Evolutionary conservation across 2,329 filamentous ascomycete species (phyloP).

Genomic region (Colletotrichum acutatum): DNA sequence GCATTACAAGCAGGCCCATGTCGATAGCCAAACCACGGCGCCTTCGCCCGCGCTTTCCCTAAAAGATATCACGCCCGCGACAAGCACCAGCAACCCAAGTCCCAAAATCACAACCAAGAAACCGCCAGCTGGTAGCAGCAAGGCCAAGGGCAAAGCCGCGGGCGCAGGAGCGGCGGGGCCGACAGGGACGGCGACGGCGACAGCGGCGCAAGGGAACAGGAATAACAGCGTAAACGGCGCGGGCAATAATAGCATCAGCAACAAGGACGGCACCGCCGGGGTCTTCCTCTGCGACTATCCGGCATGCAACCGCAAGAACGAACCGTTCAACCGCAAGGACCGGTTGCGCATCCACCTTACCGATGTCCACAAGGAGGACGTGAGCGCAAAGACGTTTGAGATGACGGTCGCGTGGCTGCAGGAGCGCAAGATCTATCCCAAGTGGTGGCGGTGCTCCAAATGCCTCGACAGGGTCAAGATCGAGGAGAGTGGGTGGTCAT

Average conservation of each 20-base stretch:
- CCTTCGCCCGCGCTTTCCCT: conserved; percentile 30
- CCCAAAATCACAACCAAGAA: conserved; percentile 29
- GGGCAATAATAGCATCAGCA: conserved; percentile 42
- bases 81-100: conserved; percentile 28
- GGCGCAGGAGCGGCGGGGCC: neutral
- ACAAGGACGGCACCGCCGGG: conserved; percentile 43
- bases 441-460: conserved; percentile 66
- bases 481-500: conserved; percentile 54
- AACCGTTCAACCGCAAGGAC: conserved; percentile 64
- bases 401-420: conserved; percentile 51
- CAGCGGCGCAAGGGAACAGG: conserved; percentile 5
- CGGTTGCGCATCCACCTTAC: conserved; percentile 68
- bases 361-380: conserved; percentile 65
- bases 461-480: conserved; percentile 60
- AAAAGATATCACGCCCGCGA: conserved; percentile 30
- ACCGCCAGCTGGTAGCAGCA: conserved; percentile 1
- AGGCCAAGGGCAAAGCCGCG: conserved; percentile 5
- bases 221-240: conserved; percentile 25
- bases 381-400: conserved; percentile 55
- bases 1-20: conserved; percentile 62
- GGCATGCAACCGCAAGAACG: conserved; percentile 54
- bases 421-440: conserved; percentile 49
- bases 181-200: neutral
- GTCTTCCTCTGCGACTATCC: conserved; percentile 62
- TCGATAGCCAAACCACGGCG: conserved; percentile 36